A percentile compares a stretch with the other conserved stretches of the same genome.
Conservation (phyloP, 1,284 basidiomycete genomes). For the Inonotus hispidus region DNA sequence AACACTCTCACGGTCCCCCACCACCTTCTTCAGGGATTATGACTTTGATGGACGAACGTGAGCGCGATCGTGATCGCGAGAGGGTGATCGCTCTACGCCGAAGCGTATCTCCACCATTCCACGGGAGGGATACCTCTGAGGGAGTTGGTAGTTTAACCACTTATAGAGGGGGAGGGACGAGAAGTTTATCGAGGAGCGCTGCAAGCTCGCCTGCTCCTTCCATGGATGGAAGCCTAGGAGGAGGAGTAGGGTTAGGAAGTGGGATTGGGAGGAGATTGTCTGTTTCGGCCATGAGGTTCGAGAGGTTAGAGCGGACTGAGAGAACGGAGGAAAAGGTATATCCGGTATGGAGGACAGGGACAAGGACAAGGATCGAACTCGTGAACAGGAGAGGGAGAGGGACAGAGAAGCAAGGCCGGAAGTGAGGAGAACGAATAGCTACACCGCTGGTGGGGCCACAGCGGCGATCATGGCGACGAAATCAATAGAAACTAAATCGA, state of each 20-base stretch:
- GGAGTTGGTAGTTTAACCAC: neutral
- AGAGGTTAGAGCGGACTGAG: constrained; percentile 5
- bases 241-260: neutral
- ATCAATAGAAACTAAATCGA: neutral
- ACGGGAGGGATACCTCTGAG: neutral
- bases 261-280: constrained; percentile 9
- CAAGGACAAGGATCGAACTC: neutral
- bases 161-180: neutral
- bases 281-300: constrained; percentile 16
- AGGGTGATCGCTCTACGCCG: neutral
- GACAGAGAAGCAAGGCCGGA: neutral
- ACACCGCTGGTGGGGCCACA: neutral
- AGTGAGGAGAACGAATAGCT: neutral
- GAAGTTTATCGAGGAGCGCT: neutral
- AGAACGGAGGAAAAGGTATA: neutral
- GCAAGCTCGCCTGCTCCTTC: constrained; percentile 9
- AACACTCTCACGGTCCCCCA: neutral
- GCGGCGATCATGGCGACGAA: neutral
- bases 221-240: neutral
- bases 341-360: neutral
- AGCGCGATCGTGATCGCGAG: neutral
- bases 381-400: too few relatives aligned
- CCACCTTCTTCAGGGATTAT: neutral
- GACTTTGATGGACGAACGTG: neutral
- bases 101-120: neutral